Evolutionary conservation across 1,139 yeast species (phyloP), one percentile per base, ranked within the genome.

Genomic region (Candida glucosophila): DNA sequence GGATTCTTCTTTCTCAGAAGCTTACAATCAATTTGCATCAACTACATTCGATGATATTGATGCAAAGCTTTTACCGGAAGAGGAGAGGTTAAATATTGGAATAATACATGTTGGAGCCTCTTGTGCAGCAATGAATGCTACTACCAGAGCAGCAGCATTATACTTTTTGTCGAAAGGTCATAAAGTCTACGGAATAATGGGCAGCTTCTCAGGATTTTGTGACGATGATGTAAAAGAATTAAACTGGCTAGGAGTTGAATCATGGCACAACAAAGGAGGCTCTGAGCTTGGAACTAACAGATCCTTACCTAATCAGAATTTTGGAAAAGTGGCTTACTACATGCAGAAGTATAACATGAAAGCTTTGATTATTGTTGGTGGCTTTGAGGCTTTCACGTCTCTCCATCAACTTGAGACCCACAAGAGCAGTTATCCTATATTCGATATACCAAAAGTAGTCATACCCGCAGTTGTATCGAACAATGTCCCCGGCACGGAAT

Each of bases 381-480:
- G 98, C 2, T 90, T 88, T 52, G 98, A 90, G 60, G 94, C 93
- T 5, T 90, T 78, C 57, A 67, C 74, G 12, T 77, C 96, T 4
- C 68, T 90, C 40, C 73, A 83, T 41, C 86, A 85, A 56, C 68
- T 90, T 39, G 77, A 82, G 41, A 59, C 62, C 38, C 82, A 90
- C 16, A 72, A 92, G 49, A 49, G 51, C 20, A 66, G 73, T 32
- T 90, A 83, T 53, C 95, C 97, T 14, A 78, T 92, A 12, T 83
- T 90, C 64, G 74, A 88, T 48, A 85, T 90, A 40, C 98, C 98
- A 35, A 79, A 86, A 80, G 81, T 82, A 25, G 79, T 86, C 36
- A 67, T 90, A 31, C 97, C 98, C 11, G 95, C 97, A 11, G 90
- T 97, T 5, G 81, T 90, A 37, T 83, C 95, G n/a, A 90, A 90